phyloP scores from a whole-genome alignment of 495 filamentous ascomycete species.

The Rhypophila decipiens region DNA sequence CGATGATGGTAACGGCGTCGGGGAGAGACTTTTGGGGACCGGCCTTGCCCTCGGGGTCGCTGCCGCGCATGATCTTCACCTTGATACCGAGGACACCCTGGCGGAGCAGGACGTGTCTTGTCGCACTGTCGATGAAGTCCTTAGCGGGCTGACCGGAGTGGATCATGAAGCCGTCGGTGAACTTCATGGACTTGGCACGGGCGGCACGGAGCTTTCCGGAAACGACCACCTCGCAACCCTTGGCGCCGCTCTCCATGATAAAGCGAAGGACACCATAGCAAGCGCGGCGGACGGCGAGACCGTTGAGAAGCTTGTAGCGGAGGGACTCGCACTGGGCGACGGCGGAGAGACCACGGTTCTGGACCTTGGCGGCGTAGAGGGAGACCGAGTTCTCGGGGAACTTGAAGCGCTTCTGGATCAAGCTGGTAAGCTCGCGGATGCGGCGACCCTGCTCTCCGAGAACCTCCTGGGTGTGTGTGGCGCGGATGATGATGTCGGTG shows the following conservation, averaged over 20 bases:
- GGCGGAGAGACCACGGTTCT: slow-evolving; percentile 98
- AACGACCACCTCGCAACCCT: slow-evolving; percentile 99
- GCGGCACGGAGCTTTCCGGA: slow-evolving; percentile 98
- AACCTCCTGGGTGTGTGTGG: slow-evolving; percentile 99
- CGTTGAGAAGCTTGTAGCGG: slow-evolving; percentile 99
- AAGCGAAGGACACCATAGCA: slow-evolving; percentile 99
- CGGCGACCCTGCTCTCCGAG: slow-evolving; percentile 98
- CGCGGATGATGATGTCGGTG: slow-evolving; percentile 99
- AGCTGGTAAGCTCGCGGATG: slow-evolving; percentile 98
- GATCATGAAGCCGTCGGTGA: slow-evolving; percentile 99
- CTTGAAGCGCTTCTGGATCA: slow-evolving; percentile 99
- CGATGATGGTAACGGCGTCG: slow-evolving; percentile 97
- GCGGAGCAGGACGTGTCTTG: slow-evolving; percentile 97
- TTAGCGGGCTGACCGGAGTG: slow-evolving; percentile 99
- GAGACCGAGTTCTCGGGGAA: slow-evolving; percentile 99
- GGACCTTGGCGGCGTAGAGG: slow-evolving; percentile 99
- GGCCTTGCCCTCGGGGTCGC: slow-evolving; percentile 97
- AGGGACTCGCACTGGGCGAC: slow-evolving; percentile 99
- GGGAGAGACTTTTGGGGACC: slow-evolving; percentile 94
- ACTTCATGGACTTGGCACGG: slow-evolving; percentile 99
- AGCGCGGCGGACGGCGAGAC: slow-evolving; percentile 91
- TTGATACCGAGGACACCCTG: slow-evolving; percentile 99
- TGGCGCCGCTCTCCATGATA: slow-evolving; percentile 99
- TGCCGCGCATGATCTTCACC: slow-evolving; percentile 99
- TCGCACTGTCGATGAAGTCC: slow-evolving; percentile 98